A percentile compares a stretch with the other conserved stretches of the same genome.
Conservation (phyloP, 2,329 filamentous ascomycete species). For the Pseudogymnoascus sp. region DNA sequence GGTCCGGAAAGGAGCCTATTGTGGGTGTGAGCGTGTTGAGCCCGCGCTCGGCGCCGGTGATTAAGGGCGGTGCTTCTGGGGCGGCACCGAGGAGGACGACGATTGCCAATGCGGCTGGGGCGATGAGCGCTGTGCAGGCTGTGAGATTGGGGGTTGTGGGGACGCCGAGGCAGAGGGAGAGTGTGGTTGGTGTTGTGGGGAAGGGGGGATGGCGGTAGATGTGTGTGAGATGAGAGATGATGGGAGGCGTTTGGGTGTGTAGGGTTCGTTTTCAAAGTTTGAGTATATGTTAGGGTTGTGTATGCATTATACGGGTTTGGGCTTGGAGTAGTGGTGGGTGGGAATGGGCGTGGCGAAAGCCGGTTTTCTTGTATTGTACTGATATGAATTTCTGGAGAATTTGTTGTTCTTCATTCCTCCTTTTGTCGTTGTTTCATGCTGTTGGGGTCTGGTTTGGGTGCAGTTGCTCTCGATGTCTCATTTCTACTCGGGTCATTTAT, state of each 20-base stretch:
- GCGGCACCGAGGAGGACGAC: slow-evolving; percentile 22
- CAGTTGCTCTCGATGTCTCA: neutral
- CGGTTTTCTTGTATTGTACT: slow-evolving; percentile 1
- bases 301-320: neutral
- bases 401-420: neutral
- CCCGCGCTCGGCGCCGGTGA: slow-evolving; percentile 50
- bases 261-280: neutral
- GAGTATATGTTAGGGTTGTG: slow-evolving; percentile 6
- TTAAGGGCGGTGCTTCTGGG: slow-evolving; percentile 33
- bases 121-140: slow-evolving; percentile 15
- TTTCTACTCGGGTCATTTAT: neutral
- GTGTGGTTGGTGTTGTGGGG: slow-evolving; percentile 20
- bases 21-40: slow-evolving; percentile 51
- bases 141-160: slow-evolving; percentile 21
- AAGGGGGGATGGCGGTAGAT: slow-evolving; percentile 25
- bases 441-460: neutral
- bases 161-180: slow-evolving; percentile 21
- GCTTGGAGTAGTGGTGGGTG: neutral
- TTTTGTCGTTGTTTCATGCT: neutral
- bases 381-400: neutral
- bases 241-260: neutral
- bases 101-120: slow-evolving; percentile 22
- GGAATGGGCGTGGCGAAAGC: neutral
- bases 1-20: slow-evolving; percentile 49
- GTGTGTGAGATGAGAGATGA: neutral